Evolutionary conservation across 2,329 filamentous ascomycete species (phyloP), one percentile per base, ranked within the genome.

Genomic region (Fusarium lyarnte): DNA sequence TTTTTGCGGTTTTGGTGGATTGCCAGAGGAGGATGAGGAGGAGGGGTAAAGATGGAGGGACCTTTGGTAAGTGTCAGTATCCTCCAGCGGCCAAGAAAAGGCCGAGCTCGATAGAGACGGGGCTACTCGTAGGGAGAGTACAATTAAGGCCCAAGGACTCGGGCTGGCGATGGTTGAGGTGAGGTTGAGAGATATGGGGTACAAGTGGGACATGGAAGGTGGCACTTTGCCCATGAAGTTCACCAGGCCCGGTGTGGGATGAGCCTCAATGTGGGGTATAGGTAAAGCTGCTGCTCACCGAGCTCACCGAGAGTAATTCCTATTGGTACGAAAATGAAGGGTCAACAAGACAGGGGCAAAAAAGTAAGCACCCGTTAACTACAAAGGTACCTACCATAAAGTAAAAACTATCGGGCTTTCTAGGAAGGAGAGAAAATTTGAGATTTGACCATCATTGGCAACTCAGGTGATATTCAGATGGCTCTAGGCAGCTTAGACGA

Each of bases 1-100:
- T 96, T 74, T 72, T 74, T 72, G 58, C 66, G 27, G 52, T 35
- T 52, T 66, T 71, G 58, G 51, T 69, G 49, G 39, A 29, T 36
- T 43, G 54, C 55, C 51, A 19, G 54, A 46, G 29, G 35, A 25
- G 51, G 47, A 29, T 13, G 51, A 43, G 61, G 54, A 66, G 64
- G 66, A 60, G 61, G 54, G 52, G 52, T 61, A 43, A 36, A 53
- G 39, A 23, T 36, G 38, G 43, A 55, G 39, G 47, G 38, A 52
- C 7, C n/a, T 36, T 43, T 25, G 42, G 16, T 35, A 21, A 41
- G 14, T n/a, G 39, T 23, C 39, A 21, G 25, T 53, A 53, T 29
- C 49, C 49, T 27, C 23, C 19, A 53, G 33, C 23, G 11, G 35
- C 41, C 41, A 29, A 33, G 58, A n/a, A 29, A 9, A 36, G 13